Base-by-base conservation (phyloP, 2,329 filamentous ascomycete genomes). In the Cladobotryum protrusum region DNA sequence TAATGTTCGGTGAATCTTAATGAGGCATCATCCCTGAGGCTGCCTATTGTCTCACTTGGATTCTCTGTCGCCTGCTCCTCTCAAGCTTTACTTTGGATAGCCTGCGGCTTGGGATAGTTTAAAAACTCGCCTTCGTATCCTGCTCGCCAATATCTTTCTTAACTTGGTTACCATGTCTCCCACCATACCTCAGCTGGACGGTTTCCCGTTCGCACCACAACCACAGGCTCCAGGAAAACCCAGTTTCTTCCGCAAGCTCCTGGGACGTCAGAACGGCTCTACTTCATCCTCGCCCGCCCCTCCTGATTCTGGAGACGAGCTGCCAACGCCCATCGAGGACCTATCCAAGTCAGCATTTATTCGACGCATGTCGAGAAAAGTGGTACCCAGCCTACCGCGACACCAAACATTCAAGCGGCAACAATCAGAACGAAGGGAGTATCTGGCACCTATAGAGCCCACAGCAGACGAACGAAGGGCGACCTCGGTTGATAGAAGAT, bases 341-440 rank as follows among this genome's bases (percentile, higher is more conserved):
- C 52, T 56, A 29, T 53, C 59, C 47, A 66, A 60, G 52, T 61
- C 64, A 18, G 68, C 67, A 40, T 52, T 72, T 43, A 66, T 70
- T 33, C 70, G 71, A 48, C 73, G 73, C 53, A 64, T 69, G 52
- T 72, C 72, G 29, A 69, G 81, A 57, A 82, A 77, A 61, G 87
- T 89, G n/a, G 82, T 91, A 14, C 86, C 89, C 15, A 85, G 86
- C 14, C 71, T 96, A 35, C 88, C 89, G 36, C 81, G 89, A 44
- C 75, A 83, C 4, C 81, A 85, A 59, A 95, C 89, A 0, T 90
- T 95, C 69, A 86, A 84, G 67, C 81, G 90, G 59, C 89, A 92
- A 66, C 80, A 87, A 63, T 92, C 89, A 24, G 91, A 96, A 68
- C 78, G 81, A 55, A 79, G 89, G 58, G 82, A 87, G 58, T 85